Base-by-base conservation (phyloP, 73 alveolate species). In the Tetrahymena borealis region DNA sequence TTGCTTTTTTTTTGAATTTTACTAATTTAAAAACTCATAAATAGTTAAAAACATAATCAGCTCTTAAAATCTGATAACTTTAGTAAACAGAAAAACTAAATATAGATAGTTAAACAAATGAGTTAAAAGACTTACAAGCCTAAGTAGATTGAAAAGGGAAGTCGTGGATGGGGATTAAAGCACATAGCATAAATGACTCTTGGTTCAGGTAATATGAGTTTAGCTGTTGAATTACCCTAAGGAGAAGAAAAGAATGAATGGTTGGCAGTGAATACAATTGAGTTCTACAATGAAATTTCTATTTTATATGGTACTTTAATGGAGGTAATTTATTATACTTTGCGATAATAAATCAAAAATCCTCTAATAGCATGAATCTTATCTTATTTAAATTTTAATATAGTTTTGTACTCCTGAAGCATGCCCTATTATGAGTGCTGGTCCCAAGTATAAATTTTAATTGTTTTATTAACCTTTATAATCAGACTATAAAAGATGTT, bases 231-330 rank as follows among this genome's bases (percentile, higher is more conserved):
- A 94, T 93, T 98, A 36, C 99, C 99, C 39, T 98, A 98, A 40
- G 99, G 99, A 7, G 99, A 98, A 94, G 99, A 98, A 90, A 98
- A 98, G 39, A 98, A 98, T 92, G 99, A 98, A 95, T 98, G 99
- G 99, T 96, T 98, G 91, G 99, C 99, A 40, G 99, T 98, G 18
- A 98, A 98, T 93, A 98, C 99, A 33, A 98, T 98, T 38, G 99
- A 98, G 93, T 98, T 98, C 96, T 97, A 98, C 94, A 97, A 97
- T 91, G 98, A 97, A 91, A 97, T 97, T 32, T 95, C 97, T 77
- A 97, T 97, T 32, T 96, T 97, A 5, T 97, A 97, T 85, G 99
- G 98, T 11, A 95, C 97, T 11, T 94, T 97, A 20, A 94, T 97
- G 28, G 99, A 96, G 94, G 94, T 96, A 60, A n/a, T n/a, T n/a